phyloP scores from a whole-genome alignment of 768 basidiomycete species.

The Leccinum sublutescens region DNA sequence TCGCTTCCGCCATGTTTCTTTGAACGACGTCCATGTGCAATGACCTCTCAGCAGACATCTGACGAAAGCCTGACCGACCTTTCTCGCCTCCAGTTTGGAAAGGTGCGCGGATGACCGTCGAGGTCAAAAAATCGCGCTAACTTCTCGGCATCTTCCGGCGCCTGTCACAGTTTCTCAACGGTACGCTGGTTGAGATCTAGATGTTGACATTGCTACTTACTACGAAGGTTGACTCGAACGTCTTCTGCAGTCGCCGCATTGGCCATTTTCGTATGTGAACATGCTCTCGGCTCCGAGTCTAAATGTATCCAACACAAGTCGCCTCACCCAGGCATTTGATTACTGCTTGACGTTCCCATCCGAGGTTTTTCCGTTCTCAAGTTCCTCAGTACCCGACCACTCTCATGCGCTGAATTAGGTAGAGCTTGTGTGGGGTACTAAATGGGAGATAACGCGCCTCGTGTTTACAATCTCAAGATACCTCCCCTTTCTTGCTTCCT shows the following conservation, averaged over 20 bases:
- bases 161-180: slow-evolving; percentile 18
- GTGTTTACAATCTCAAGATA: slow-evolving; percentile 31
- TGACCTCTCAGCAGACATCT: slow-evolving; percentile 6
- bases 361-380: slow-evolving; percentile 13
- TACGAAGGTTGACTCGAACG: neutral
- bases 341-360: slow-evolving; percentile 24
- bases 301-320: neutral
- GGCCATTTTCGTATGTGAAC: slow-evolving; percentile 16
- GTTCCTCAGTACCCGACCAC: too few relatives aligned
- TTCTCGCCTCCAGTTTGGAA: slow-evolving; percentile 20
- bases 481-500: slow-evolving; percentile 21
- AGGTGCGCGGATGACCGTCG: slow-evolving; percentile 10
- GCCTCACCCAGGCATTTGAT: slow-evolving; percentile 14
- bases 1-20: neutral
- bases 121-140: neutral
- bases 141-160: neutral
- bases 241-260: slow-evolving; percentile 18
- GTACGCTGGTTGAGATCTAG: slow-evolving; percentile 1
- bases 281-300: neutral
- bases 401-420: slow-evolving; percentile 9
- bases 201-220: too few relatives aligned
- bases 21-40: neutral
- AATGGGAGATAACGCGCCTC: slow-evolving; percentile 21
- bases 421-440: slow-evolving; percentile 22
- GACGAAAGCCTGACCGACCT: slow-evolving; percentile 10